Conservation (phyloP, 2,329 filamentous ascomycete genomes). For the Dryadomyces quercus-mongolicae region DNA sequence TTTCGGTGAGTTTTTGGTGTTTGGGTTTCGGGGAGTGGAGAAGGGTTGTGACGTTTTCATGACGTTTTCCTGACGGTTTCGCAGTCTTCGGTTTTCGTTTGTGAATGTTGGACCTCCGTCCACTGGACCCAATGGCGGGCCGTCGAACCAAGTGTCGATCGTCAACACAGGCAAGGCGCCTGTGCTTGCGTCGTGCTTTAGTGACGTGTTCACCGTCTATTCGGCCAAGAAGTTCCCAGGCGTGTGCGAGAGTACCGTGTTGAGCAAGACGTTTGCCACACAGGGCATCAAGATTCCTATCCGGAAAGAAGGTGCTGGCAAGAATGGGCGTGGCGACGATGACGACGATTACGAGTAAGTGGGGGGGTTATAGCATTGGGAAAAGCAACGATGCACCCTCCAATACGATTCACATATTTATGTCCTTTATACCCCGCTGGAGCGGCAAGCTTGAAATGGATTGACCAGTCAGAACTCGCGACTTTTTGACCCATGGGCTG, state of each 20-base stretch:
- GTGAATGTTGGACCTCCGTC: constrained; percentile 62
- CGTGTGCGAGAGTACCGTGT: constrained; percentile 81
- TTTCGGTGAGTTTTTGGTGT: constrained; percentile 54
- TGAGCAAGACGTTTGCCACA: constrained; percentile 85
- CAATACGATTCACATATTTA: no score
- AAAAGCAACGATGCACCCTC: no score
- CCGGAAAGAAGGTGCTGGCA: constrained; percentile 60
- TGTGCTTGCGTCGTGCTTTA: constrained; percentile 76
- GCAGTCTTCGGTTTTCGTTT: constrained; percentile 57
- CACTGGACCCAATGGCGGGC: constrained; percentile 20
- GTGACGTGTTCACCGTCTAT: constrained; percentile 82
- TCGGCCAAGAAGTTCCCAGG: constrained; percentile 98
- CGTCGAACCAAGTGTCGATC: constrained; percentile 25
- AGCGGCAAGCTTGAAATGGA: no score
- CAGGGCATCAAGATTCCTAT: constrained; percentile 98
- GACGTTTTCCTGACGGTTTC: neutral
- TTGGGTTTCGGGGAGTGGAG: constrained; percentile 6
- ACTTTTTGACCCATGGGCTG: no score
- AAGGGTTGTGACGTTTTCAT: neutral
- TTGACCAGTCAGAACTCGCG: no score
- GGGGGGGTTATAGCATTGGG: neutral
- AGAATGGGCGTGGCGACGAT: constrained; percentile 41
- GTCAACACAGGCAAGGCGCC: constrained; percentile 68
- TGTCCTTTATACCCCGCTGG: no score
- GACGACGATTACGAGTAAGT: constrained; percentile 22